phyloP scores from a whole-genome alignment of 2,329 filamentous ascomycete genomes.

The Cordyceps tenuipes region DNA sequence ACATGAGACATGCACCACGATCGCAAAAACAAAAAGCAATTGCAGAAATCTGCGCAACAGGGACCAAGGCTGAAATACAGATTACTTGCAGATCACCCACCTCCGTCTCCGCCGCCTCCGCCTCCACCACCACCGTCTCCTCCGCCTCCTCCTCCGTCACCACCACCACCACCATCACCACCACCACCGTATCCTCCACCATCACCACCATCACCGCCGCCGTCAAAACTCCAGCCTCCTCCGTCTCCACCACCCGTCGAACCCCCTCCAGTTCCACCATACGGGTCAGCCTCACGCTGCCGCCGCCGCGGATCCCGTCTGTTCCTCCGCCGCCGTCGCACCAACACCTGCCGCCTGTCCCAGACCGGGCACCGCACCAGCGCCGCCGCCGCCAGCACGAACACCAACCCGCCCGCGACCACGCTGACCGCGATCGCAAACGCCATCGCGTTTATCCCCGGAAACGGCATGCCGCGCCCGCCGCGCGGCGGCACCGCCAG shows the following conservation, averaged over 20 bases:
- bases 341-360: not conserved
- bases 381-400: slow-evolving; percentile 1
- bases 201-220: not conserved
- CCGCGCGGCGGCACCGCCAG: not conserved
- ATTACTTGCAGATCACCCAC: not conserved
- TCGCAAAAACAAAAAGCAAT: not conserved
- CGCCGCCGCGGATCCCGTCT: not conserved
- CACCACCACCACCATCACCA: not conserved
- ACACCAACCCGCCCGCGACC: not conserved
- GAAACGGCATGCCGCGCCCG: not conserved
- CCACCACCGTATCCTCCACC: not conserved
- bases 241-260: not conserved
- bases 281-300: not conserved
- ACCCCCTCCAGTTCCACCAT: not conserved
- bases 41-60: not conserved
- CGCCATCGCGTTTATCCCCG: not conserved
- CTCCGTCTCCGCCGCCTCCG: slow-evolving; percentile 3
- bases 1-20: not conserved
- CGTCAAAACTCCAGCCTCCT: slow-evolving; percentile 5
- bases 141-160: not conserved
- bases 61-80: not conserved
- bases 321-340: not conserved
- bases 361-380: slow-evolving; percentile 1
- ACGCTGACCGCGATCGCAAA: slow-evolving; percentile 3
- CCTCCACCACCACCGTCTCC: not conserved